A percentile compares a stretch with the other conserved stretches of the same genome.
Conservation (phyloP, 352 stramenopile species). For the Globisporangium cystogenes region DNA sequence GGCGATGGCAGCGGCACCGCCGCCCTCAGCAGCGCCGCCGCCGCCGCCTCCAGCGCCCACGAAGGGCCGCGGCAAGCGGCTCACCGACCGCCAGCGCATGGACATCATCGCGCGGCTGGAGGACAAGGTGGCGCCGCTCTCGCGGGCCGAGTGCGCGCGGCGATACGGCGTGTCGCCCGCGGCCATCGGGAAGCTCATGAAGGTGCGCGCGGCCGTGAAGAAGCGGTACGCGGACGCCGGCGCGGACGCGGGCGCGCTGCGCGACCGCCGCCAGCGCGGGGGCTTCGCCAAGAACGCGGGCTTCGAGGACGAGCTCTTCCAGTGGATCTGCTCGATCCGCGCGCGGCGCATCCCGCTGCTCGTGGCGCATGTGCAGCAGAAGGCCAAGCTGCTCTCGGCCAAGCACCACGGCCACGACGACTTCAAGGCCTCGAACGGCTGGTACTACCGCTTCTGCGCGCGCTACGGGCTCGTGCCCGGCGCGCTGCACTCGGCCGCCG, state of each 20-base stretch:
- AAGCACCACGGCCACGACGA: constrained; percentile 33
- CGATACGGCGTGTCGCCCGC: constrained; percentile 63
- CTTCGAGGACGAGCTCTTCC: constrained; percentile 60
- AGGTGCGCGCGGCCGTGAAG: constrained; percentile 59
- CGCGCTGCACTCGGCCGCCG: constrained; percentile 16
- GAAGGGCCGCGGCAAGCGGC: constrained; percentile 47
- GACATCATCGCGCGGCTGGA: constrained; percentile 69
- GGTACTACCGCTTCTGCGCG: constrained; percentile 74
- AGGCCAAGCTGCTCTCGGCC: constrained; percentile 37
- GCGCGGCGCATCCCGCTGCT: constrained; percentile 39
- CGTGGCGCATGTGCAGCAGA: constrained; percentile 51
- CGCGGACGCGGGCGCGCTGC: constrained; percentile 17
- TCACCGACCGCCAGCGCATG: constrained; percentile 73
- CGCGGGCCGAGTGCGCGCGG: constrained; percentile 47
- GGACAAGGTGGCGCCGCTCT: constrained; percentile 40
- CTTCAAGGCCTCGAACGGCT: constrained; percentile 68
- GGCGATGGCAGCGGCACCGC: background rate
- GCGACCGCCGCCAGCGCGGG: constrained; percentile 54
- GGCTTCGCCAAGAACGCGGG: constrained; percentile 55
- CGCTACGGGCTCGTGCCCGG: constrained; percentile 50
- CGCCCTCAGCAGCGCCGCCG: too few species aligned
- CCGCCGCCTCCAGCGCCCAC: constrained; percentile 11
- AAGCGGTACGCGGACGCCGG: constrained; percentile 58
- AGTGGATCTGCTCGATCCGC: constrained; percentile 54
- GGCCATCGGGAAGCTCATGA: constrained; percentile 79